phyloP scores from a whole-genome alignment of 2,329 filamentous ascomycete genomes.

The Helminthosporium solani region DNA sequence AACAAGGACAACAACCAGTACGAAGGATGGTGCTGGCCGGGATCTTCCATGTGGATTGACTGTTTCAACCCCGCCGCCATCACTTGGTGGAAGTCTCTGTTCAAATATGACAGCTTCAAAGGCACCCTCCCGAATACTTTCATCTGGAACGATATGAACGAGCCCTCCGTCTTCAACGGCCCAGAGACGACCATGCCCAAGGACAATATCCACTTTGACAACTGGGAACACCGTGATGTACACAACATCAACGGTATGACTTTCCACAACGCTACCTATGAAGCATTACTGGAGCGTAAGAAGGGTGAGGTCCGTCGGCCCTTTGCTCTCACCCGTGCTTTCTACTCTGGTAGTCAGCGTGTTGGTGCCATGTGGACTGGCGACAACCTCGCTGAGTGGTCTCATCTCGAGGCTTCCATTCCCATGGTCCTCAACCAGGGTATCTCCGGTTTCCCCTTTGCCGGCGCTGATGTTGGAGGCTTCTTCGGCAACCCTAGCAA shows the following conservation, averaged over 20 bases:
- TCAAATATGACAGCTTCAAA: conserved; percentile 85
- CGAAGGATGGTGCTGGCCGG: conserved; percentile 99
- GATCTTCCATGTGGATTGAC: conserved; percentile 94
- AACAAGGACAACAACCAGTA: conserved; percentile 89
- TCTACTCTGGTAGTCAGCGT: conserved; percentile 87
- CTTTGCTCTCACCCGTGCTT: conserved; percentile 89
- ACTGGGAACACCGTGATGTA: conserved; percentile 95
- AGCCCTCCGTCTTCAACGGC: conserved; percentile 97
- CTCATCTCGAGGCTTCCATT: conserved; percentile 81
- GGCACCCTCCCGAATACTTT: conserved; percentile 84
- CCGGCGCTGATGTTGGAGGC: conserved; percentile 92
- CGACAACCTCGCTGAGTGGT: conserved; percentile 93
- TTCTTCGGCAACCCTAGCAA: conserved; percentile 98
- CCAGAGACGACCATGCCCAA: conserved; percentile 99
- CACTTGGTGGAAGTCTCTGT: conserved; percentile 87
- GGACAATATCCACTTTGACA: conserved; percentile 87
- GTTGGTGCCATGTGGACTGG: conserved; percentile 98
- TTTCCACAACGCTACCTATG: conserved; percentile 89
- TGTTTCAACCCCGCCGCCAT: conserved; percentile 90
- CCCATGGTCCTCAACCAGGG: conserved; percentile 94
- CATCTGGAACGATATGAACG: conserved; percentile 99
- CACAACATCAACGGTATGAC: conserved; percentile 97
- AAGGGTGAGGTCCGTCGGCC: conserved; percentile 82
- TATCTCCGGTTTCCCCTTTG: conserved; percentile 89
- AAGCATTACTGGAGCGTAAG: conserved; percentile 80